Base-by-base conservation (phyloP, 495 filamentous ascomycete species). In the Ascodesmis nigricans region DNA sequence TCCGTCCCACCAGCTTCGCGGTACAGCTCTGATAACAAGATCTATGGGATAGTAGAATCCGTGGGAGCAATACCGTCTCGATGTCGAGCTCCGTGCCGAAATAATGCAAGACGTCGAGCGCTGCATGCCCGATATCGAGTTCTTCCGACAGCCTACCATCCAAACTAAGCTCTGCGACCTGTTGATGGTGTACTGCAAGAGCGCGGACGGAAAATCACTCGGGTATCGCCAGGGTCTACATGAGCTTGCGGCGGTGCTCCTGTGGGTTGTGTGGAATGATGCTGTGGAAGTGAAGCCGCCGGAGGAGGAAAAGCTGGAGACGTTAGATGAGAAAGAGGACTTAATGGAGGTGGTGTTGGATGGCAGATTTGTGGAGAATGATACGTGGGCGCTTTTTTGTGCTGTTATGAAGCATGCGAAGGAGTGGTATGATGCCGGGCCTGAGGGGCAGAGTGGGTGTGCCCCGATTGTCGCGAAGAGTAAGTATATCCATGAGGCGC, bases 141-240 rank as follows among this genome's bases (percentile, higher is more conserved):
- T 84, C 52, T 99, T 95, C 39, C 81, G 79, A 18, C 67, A 79
- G 32, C 66, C 75, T 8, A 53, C 60, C 3, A 75, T 82, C 4
- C 90, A 95, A 49, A 63, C 60, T 4, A 78, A 78, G 53, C 70
- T 99, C 38, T 63, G 81, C 14, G 79, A 95, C 51, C 69, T 93
- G 24, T 58, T 93, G 24, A 95, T 97, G 47, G 65, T 97, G 41
- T 93, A 80, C 55, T 83, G 82, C 50, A 93, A 92, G 54, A 70
- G 92, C 28, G 84, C 92, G 44, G 77, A 73, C 8, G 73, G 76
- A 44, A 60, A 84, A 27, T 19, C 14, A 17, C 75, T 82, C 11
- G 64, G 64, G 1, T 97, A 97, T 46, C 69, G 90, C 17, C 87
- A 97, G 57, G 87, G 87, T 11, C 95, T 97, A 82, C 87, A 97